Percentiles rank a stretch among this genome's conserved stretches.
Conservation (phyloP, 345 rosid genomes). For the Raphanus raphanistrum region DNA sequence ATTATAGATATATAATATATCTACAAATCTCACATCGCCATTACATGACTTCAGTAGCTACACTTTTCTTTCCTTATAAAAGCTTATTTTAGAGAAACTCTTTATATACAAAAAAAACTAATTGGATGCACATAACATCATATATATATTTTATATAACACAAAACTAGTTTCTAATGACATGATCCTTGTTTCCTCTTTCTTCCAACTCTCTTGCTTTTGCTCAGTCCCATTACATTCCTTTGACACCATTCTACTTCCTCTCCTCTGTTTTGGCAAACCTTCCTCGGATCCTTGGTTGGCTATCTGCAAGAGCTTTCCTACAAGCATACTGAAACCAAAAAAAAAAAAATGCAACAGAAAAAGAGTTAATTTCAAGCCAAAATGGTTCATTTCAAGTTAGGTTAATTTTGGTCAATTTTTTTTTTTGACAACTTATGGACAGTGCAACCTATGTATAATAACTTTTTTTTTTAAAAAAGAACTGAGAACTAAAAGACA, state of each 20-base stretch:
- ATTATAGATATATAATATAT: constrained; percentile 8
- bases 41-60: constrained; percentile 23
- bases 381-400: too few relatives aligned
- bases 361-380: too few relatives aligned
- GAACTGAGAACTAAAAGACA: too few relatives aligned
- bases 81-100: constrained; percentile 34
- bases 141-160: constrained; percentile 14
- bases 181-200: constrained; percentile 25
- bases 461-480: too few relatives aligned
- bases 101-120: constrained; percentile 26
- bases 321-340: constrained; percentile 84
- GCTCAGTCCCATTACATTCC: neutral
- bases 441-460: too few relatives aligned
- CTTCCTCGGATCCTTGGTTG: constrained; percentile 98
- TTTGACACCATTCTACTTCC: constrained; percentile 42
- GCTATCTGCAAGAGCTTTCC: constrained; percentile 98
- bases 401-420: too few relatives aligned
- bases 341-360: neutral
- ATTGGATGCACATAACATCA: constrained; percentile 29
- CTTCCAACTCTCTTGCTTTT: constrained; percentile 25
- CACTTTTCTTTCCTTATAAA: constrained; percentile 18
- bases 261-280: constrained; percentile 90
- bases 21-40: constrained; percentile 21
- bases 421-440: too few relatives aligned
- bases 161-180: constrained; percentile 30